Conservation (phyloP, 1,139 yeast genomes). For the Geotrichum citri-aurantii region DNA sequence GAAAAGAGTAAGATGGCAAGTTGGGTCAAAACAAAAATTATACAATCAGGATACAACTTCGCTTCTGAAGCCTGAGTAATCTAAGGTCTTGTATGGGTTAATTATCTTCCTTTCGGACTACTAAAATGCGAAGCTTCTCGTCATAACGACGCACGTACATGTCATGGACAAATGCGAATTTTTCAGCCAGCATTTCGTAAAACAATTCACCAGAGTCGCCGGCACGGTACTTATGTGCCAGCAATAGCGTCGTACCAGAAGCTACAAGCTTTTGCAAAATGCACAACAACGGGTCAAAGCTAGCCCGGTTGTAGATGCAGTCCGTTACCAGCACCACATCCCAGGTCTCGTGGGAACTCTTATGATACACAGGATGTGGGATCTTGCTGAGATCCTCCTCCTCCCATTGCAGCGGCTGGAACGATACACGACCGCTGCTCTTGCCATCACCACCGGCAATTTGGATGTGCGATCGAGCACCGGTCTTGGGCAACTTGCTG, state of each 20-base stretch:
- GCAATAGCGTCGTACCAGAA: constrained; percentile 21
- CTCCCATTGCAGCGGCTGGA: constrained; percentile 17
- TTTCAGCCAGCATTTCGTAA: constrained; percentile 20
- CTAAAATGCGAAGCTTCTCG: constrained; percentile 9
- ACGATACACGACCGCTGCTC: constrained; percentile 3
- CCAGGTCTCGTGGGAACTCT: constrained; percentile 12
- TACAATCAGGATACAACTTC: neutral
- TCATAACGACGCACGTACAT: constrained; percentile 10
- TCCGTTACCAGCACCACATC: constrained; percentile 31
- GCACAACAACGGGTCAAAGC: constrained; percentile 26
- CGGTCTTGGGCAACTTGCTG: constrained; percentile 6
- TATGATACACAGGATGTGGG: constrained; percentile 12
- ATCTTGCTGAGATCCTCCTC: constrained; percentile 9
- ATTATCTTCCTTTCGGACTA: neutral
- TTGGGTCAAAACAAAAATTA: neutral
- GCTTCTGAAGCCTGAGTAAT: neutral
- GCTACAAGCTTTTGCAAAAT: constrained; percentile 22
- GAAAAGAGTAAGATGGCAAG: neutral
- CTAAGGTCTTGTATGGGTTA: neutral
- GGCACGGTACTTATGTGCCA: constrained; percentile 31
- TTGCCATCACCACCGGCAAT: constrained; percentile 1
- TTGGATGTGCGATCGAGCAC: constrained; percentile 1
- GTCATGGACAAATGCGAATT: constrained; percentile 11
- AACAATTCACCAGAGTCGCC: constrained; percentile 26
- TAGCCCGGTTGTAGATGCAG: constrained; percentile 32